Percentiles rank a stretch among this genome's conserved stretches.
Evolutionary conservation across 106 monocot species (phyloP).

Genomic region (Narthecium ossifragum): DNA sequence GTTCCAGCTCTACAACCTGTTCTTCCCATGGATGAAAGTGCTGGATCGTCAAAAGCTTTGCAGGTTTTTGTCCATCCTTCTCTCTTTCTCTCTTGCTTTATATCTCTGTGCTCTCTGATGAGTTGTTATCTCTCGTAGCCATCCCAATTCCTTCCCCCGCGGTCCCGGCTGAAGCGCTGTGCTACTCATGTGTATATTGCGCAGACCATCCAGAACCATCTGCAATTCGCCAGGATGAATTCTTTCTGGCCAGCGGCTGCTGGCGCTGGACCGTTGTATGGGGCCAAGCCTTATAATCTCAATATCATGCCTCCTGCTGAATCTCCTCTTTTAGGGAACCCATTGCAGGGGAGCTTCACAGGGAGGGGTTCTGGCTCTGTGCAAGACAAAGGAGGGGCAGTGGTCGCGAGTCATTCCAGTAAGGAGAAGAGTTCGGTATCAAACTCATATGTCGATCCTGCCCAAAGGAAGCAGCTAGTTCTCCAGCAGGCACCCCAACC

Average conservation of each 20-base stretch:
- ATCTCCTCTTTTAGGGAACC: conserved; percentile 24
- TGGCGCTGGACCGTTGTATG: conserved; percentile 29
- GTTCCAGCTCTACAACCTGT: conserved; percentile 53
- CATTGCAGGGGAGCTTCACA: conserved; percentile 41
- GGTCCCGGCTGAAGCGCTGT: conserved; percentile 51
- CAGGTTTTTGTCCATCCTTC: conserved; percentile 27
- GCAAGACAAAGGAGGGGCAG: conserved; percentile 28
- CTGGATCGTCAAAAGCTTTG: conserved; percentile 30
- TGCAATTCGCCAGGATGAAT: conserved; percentile 58
- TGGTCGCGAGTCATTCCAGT: conserved; percentile 4
- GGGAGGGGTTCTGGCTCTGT: conserved; percentile 21
- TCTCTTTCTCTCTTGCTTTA: neutral
- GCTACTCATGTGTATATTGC: conserved; percentile 87
- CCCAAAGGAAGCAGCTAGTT: conserved; percentile 47
- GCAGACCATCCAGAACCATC: conserved; percentile 61
- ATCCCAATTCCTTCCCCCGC: conserved; percentile 23
- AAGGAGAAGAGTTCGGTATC: conserved; percentile 37
- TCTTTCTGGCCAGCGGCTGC: conserved; percentile 55
- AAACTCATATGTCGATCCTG: conserved; percentile 22
- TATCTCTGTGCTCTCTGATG: neutral
- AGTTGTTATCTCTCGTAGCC: conserved; percentile 20
- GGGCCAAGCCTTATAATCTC: conserved; percentile 63
- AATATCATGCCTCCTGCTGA: conserved; percentile 53
- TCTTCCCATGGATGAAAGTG: conserved; percentile 40
- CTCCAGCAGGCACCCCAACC: conserved; percentile 44